Percentiles rank a stretch among this genome's conserved stretches.
Conservation (phyloP, 345 rosid genomes). For the Microthlaspi erraticum region DNA sequence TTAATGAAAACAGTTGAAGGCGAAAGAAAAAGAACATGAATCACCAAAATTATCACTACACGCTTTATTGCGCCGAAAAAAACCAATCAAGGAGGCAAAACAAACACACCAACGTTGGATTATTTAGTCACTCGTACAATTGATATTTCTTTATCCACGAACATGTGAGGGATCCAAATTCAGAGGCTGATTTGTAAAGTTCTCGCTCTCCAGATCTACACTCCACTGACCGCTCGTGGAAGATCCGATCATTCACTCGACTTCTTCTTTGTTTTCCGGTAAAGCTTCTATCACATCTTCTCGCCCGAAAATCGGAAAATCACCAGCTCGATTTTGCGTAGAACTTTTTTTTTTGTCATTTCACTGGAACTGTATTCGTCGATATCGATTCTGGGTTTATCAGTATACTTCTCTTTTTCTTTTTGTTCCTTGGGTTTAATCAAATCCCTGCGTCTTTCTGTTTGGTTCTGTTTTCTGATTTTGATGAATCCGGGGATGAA, state of each 20-base stretch:
- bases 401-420: background rate
- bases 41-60: constrained; percentile 14
- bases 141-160: constrained; percentile 14
- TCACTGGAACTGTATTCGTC: background rate
- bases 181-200: constrained; percentile 14
- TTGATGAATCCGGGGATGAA: background rate
- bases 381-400: constrained; percentile 2
- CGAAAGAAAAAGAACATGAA: constrained; percentile 25
- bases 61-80: constrained; percentile 35
- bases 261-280: constrained; percentile 10
- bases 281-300: constrained; percentile 3
- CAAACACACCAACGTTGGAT: constrained; percentile 14
- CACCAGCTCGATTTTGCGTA: constrained; percentile 13
- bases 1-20: background rate
- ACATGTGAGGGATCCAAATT: constrained; percentile 34
- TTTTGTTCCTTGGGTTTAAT: background rate
- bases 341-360: background rate
- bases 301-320: background rate
- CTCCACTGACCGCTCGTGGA: constrained; percentile 15
- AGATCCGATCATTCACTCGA: constrained; percentile 29
- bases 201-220: constrained; percentile 13
- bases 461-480: background rate
- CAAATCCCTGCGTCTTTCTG: background rate
- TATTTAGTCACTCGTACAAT: constrained; percentile 12
- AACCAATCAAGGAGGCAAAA: background rate